Conservation (phyloP, 1,139 yeast genomes). For the Suhomyces kunorum region DNA sequence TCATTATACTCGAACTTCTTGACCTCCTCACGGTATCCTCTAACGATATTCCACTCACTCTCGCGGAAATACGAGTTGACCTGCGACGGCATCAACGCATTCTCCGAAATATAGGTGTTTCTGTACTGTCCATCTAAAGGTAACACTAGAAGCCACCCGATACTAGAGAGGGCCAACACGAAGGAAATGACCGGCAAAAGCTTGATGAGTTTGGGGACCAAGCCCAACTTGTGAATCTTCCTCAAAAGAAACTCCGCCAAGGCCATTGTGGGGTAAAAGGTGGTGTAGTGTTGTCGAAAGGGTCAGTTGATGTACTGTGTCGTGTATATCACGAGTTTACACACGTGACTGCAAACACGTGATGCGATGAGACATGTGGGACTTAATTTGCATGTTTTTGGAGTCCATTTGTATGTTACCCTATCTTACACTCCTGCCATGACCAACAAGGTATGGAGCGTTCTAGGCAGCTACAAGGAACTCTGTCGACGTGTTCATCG, state of each 20-base stretch:
- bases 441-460: slow-evolving; percentile 54
- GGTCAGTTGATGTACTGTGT: background rate
- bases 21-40: slow-evolving; percentile 77
- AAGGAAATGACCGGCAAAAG: slow-evolving; percentile 64
- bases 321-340: no score
- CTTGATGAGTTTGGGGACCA: slow-evolving; percentile 57
- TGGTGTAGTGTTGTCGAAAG: background rate
- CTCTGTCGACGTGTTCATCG: slow-evolving; percentile 25
- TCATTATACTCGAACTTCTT: slow-evolving; percentile 38
- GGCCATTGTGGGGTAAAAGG: slow-evolving; percentile 46
- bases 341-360: background rate
- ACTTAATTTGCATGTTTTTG: no score
- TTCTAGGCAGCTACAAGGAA: slow-evolving; percentile 12
- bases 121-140: slow-evolving; percentile 85
- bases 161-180: slow-evolving; percentile 59
- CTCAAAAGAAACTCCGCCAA: slow-evolving; percentile 57
- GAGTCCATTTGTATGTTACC: background rate
- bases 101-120: slow-evolving; percentile 85
- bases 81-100: slow-evolving; percentile 96
- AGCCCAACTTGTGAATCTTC: slow-evolving; percentile 55
- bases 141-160: slow-evolving; percentile 65
- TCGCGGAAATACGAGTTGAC: slow-evolving; percentile 91
- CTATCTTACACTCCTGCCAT: background rate
- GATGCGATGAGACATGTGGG: background rate
- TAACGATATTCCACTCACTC: slow-evolving; percentile 87